Evolutionary conservation across 2,329 filamentous ascomycete species (phyloP).

Genomic region (Exserohilum rostratum): DNA sequence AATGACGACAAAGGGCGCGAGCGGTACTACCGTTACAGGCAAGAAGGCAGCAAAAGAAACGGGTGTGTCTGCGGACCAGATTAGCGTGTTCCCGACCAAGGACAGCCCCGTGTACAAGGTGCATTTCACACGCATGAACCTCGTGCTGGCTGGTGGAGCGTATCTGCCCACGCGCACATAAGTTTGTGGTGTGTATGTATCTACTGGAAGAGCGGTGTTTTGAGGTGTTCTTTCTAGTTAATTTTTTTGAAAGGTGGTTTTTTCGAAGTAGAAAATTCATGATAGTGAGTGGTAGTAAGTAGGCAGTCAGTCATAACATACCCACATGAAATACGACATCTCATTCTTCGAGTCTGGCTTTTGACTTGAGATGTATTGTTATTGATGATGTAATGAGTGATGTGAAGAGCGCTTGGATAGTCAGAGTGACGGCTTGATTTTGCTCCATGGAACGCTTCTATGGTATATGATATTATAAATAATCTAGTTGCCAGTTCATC

Average conservation of each 20-base stretch:
- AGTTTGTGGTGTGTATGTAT: neutral
- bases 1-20: slow-evolving; percentile 58
- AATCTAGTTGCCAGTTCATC: neutral
- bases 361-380: too few species aligned
- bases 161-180: slow-evolving; percentile 57
- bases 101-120: slow-evolving; percentile 94
- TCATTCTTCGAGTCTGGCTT: slow-evolving; percentile 1
- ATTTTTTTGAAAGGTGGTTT: too few species aligned
- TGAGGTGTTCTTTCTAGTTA: neutral
- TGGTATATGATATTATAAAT: too few species aligned
- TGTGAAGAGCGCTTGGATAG: too few species aligned
- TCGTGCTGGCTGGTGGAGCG: slow-evolving; percentile 82
- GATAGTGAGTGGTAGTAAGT: too few species aligned
- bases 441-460: too few species aligned
- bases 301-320: slow-evolving; percentile 2
- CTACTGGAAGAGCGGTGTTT: neutral
- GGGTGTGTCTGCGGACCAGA: slow-evolving; percentile 89
- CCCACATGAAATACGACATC: slow-evolving; percentile 2
- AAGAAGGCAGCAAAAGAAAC: slow-evolving; percentile 87
- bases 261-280: too few species aligned
- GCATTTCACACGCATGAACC: slow-evolving; percentile 91
- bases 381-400: too few species aligned
- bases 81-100: slow-evolving; percentile 93
- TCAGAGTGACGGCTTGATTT: too few species aligned
- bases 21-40: slow-evolving; percentile 48